Percentiles rank a stretch among this genome's conserved stretches.
These are phyloP conservation scores for Chlamydomonas reinhardtii DNA, from an alignment of 163 green algal species.

Conservation along the genomic window DNA sequence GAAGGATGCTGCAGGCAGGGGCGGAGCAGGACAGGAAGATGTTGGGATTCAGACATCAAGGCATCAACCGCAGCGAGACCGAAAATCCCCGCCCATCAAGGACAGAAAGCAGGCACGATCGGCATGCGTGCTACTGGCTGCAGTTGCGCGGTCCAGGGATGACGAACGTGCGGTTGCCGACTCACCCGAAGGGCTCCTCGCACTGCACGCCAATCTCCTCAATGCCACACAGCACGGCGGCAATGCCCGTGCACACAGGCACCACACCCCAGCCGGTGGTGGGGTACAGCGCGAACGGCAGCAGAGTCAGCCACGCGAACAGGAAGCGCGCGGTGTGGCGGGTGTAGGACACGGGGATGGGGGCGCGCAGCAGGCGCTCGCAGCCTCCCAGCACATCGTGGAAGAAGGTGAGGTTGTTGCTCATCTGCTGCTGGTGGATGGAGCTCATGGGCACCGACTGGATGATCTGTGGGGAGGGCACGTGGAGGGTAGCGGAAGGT, in stretches of 20 bases:
- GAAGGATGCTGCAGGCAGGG: constrained; percentile 56
- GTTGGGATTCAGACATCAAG: too few species aligned
- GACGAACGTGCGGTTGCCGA: too few species aligned
- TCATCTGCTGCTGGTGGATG: constrained; percentile 68
- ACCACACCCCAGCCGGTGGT: constrained; percentile 46
- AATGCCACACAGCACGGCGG: constrained; percentile 64
- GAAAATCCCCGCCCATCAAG: too few species aligned
- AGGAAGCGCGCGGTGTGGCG: constrained; percentile 64
- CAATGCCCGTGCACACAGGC: constrained; percentile 54
- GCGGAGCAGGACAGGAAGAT: background rate
- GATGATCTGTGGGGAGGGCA: constrained; percentile 49
- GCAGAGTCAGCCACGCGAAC: constrained; percentile 68
- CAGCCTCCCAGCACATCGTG: constrained; percentile 76
- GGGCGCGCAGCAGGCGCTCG: constrained; percentile 77
- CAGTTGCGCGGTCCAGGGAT: too few species aligned
- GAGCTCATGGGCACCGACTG: constrained; percentile 56
- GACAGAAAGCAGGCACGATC: too few species aligned
- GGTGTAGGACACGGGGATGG: constrained; percentile 73
- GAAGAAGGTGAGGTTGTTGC: constrained; percentile 82
- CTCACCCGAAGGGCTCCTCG: constrained; percentile 60
- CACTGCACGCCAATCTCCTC: constrained; percentile 69
- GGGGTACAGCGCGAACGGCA: constrained; percentile 66
- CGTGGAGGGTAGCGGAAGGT: too few species aligned
- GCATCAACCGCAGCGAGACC: too few species aligned
- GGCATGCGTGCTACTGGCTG: too few species aligned